Evolutionary conservation across 768 basidiomycete genomes (phyloP), one percentile per base, ranked within the genome.

Genomic region (Crucibulum laeve): DNA sequence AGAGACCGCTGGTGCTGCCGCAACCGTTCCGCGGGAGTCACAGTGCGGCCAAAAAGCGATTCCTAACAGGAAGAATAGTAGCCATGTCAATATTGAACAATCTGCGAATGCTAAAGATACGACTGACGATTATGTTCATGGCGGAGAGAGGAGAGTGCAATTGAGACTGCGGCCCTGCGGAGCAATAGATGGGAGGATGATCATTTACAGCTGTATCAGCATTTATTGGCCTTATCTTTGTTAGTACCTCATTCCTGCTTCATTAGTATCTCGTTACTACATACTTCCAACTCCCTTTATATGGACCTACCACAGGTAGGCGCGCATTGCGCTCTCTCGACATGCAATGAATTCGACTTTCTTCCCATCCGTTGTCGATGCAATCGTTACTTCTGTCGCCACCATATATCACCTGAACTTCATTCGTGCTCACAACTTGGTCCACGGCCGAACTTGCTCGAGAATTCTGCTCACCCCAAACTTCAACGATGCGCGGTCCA

Each of bases 1-100:
- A 98, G 82, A 2, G 92, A 81, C 25, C 95, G 86, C 63, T 99
- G 96, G 63, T 99, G 94, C 66, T 97, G 91, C 44, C 95, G 85
- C 49, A 99, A 77, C 44, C 93, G 84, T 67, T 99, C 96, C 19
- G 95, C 95, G 14, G 96, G 96, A 14, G 95, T 97, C 22, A 96
- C 79, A 1, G 90, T 84, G 37, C 91, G 84, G 7, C 95, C 95
- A 62, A 98, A 98, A 33, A 98, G 82, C 0, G 89, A 83, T 74
- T 98, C 95, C 93, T 97, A 53, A 39, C 42, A 28, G 38, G 44
- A 52, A 45, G 46, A n/a, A n/a, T n/a, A n/a, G n/a, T n/a, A 35
- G 25, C 32, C 33, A 41, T 6, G 36, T 8, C 26, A 28, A 26
- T 34, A 30, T 14, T 25, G 30, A 26, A 18, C 14, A 45, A 18